Conservation (phyloP, 129 eudicot genomes). For the Flaveria brownii region DNA sequence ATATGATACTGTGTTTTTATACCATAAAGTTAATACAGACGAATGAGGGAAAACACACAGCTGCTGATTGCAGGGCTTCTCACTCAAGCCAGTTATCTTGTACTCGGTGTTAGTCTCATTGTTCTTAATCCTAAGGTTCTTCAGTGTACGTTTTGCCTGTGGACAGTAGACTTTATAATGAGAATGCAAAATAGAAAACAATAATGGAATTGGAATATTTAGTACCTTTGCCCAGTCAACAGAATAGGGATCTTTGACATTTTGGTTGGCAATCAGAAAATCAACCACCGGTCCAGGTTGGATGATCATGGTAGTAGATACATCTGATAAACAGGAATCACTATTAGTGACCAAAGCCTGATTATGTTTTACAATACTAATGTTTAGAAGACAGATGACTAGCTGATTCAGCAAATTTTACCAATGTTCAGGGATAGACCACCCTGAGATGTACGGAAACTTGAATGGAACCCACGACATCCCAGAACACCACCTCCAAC, state of each 20-base stretch:
- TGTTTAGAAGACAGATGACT: constrained; percentile 2
- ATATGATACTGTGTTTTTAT: not conserved
- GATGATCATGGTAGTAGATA: constrained; percentile 77
- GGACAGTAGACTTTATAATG: not conserved
- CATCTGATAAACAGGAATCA: constrained; percentile 47
- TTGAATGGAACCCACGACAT: constrained; percentile 90
- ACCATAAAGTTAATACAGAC: not conserved
- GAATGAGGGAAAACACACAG: constrained; percentile 38
- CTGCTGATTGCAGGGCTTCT: constrained; percentile 64
- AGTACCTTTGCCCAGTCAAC: constrained; percentile 83
- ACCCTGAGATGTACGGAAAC: constrained; percentile 87
- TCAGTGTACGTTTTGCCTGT: constrained; percentile 78
- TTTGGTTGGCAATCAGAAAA: constrained; percentile 79
- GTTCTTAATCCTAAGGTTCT: constrained; percentile 74
- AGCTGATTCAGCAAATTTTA: constrained; percentile 17
- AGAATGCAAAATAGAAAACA: not conserved
- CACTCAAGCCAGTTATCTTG: constrained; percentile 90
- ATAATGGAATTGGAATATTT: not conserved
- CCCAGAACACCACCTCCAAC: constrained; percentile 88
- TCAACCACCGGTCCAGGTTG: constrained; percentile 89
- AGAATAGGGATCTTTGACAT: constrained; percentile 62
- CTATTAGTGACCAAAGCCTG: constrained; percentile 1
- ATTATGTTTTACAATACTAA: not conserved
- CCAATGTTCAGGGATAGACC: constrained; percentile 91
- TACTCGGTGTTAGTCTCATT: constrained; percentile 61